Conservation (phyloP, 139 green algal species). For the Choricystis sp. region DNA sequence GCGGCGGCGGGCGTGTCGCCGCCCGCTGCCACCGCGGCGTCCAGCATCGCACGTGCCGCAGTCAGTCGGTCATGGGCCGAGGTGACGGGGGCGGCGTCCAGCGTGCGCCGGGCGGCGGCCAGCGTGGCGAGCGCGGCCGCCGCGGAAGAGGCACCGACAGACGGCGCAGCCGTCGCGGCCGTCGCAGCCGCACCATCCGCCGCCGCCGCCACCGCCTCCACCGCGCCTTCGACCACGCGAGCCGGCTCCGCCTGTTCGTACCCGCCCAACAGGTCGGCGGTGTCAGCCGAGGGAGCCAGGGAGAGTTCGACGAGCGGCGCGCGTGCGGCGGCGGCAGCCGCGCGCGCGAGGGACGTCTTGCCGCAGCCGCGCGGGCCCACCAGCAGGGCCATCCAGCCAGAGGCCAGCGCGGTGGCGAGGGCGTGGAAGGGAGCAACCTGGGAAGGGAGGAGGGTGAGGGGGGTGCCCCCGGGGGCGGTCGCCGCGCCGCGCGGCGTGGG, state of each 20-base stretch:
- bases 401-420: not conserved
- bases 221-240: not conserved
- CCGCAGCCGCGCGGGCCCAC: slow-evolving; percentile 29
- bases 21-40: not conserved
- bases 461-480: too few relatives aligned
- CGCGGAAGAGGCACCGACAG: slow-evolving; percentile 2
- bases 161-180: slow-evolving; percentile 5
- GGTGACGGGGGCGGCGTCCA: not conserved
- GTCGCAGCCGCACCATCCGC: not conserved
- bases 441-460: not conserved
- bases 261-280: slow-evolving; percentile 84
- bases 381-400: slow-evolving; percentile 59
- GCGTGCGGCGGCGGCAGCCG: slow-evolving; percentile 17
- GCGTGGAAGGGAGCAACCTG: slow-evolving; percentile 12
- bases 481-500: too few relatives aligned
- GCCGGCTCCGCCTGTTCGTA: slow-evolving; percentile 83
- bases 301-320: slow-evolving; percentile 54
- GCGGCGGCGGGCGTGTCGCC: not conserved
- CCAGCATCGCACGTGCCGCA: not conserved
- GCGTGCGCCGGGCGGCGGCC: not conserved
- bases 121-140: too few relatives aligned
- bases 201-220: not conserved
- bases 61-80: slow-evolving; percentile 1
- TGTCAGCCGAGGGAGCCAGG: slow-evolving; percentile 80
- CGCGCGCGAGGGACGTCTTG: slow-evolving; percentile 22